phyloP scores from a whole-genome alignment of 2,329 filamentous ascomycete species.

The Clathrospora elynae region DNA sequence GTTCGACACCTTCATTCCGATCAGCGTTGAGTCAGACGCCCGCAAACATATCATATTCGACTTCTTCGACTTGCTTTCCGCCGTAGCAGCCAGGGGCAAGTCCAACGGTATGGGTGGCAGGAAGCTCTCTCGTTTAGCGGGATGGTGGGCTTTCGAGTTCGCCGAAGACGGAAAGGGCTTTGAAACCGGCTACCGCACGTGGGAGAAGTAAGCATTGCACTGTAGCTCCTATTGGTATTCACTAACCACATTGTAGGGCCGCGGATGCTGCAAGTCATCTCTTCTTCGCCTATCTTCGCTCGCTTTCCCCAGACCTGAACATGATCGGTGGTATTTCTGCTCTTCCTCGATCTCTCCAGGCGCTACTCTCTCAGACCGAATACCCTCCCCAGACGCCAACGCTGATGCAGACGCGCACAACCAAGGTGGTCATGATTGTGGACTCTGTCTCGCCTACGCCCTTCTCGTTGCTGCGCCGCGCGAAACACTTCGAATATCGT shows the following conservation, averaged over 20 bases:
- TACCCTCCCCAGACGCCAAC: constrained; percentile 84
- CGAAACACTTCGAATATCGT: constrained; percentile 93
- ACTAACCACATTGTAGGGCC: constrained; percentile 63
- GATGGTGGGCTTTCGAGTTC: constrained; percentile 98
- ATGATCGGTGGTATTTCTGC: constrained; percentile 78
- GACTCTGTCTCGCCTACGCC: constrained; percentile 93
- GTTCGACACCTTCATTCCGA: constrained; percentile 93
- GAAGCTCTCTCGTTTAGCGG: constrained; percentile 91
- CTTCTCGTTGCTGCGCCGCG: constrained; percentile 85
- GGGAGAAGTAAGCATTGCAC: constrained; percentile 68
- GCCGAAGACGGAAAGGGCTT: constrained; percentile 87
- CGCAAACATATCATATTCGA: constrained; percentile 90
- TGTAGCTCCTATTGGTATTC: constrained; percentile 7
- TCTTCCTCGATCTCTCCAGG: constrained; percentile 87
- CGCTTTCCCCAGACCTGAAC: constrained; percentile 77
- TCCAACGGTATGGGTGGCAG: constrained; percentile 89
- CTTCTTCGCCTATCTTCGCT: constrained; percentile 96
- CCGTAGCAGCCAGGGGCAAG: constrained; percentile 91
- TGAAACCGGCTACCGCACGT: constrained; percentile 89
- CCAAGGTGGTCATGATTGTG: constrained; percentile 95
- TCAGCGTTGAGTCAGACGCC: constrained; percentile 86
- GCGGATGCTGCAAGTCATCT: constrained; percentile 95
- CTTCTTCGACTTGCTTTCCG: constrained; percentile 92
- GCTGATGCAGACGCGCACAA: constrained; percentile 78
- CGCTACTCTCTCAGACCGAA: constrained; percentile 87